Percentiles rank a stretch among this genome's conserved stretches.
Conservation (phyloP, 345 rosid species). For the Punica granatum region DNA sequence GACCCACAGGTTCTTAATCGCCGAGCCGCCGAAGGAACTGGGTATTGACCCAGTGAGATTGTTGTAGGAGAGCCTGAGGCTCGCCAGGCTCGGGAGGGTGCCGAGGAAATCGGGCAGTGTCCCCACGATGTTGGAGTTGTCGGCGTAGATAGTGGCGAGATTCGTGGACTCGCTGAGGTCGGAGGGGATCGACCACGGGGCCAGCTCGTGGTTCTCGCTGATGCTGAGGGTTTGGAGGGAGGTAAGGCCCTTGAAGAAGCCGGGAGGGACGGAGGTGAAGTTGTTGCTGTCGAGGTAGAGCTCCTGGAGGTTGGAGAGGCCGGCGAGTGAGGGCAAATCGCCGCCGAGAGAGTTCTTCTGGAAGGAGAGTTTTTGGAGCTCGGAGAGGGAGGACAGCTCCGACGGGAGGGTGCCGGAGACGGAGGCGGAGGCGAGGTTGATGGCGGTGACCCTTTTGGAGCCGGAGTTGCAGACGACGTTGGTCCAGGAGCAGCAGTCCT, state of each 20-base stretch:
- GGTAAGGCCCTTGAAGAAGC: conserved; percentile 56
- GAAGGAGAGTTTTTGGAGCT: conserved; percentile 35
- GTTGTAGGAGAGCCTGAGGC: conserved; percentile 61
- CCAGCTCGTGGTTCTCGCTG: conserved; percentile 22
- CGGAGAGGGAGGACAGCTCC: conserved; percentile 44
- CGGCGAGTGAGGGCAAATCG: conserved; percentile 50
- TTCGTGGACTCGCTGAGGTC: conserved; percentile 36
- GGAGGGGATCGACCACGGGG: conserved; percentile 52
- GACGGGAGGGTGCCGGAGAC: conserved; percentile 44
- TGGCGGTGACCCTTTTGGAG: conserved; percentile 34
- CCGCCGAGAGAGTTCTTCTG: conserved; percentile 53
- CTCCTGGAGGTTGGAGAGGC: conserved; percentile 33
- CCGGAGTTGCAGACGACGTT: conserved; percentile 45
- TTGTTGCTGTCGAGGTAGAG: conserved; percentile 39
- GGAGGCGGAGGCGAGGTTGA: conserved; percentile 26
- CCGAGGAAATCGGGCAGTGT: conserved; percentile 53
- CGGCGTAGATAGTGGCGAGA: conserved; percentile 39
- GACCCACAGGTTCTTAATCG: conserved; percentile 50
- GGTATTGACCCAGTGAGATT: conserved; percentile 66
- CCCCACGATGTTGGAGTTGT: conserved; percentile 32
- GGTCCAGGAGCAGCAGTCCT: conserved; percentile 42
- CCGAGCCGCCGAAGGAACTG: conserved; percentile 35
- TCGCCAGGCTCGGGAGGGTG: conserved; percentile 33
- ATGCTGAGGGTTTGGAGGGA: conserved; percentile 39
- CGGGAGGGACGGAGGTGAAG: conserved; percentile 43